These are phyloP conservation scores for Clavispora fructus DNA, from an alignment of 805 yeast genomes.

Conservation along the genomic window DNA sequence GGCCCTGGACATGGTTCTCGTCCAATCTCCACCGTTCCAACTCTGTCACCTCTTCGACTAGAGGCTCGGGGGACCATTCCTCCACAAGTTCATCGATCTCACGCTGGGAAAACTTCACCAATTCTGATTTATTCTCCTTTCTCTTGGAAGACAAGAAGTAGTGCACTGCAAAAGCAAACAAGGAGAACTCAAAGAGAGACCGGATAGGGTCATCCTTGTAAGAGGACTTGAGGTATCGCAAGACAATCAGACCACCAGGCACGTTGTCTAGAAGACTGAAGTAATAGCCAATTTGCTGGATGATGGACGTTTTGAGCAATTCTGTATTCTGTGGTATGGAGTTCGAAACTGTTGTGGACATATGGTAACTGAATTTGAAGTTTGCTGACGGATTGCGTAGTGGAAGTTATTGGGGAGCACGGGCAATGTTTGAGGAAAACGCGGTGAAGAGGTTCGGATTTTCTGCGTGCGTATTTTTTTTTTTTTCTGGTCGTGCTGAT, in stretches of 20 bases:
- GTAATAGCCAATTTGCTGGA: slow-evolving; percentile 30
- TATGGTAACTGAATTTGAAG: neutral
- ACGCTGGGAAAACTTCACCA: slow-evolving; percentile 49
- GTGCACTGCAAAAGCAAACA: slow-evolving; percentile 75
- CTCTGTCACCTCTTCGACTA: slow-evolving; percentile 51
- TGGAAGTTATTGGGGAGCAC: neutral
- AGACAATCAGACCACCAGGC: slow-evolving; percentile 56
- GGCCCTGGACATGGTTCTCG: slow-evolving; percentile 56
- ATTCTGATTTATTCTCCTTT: slow-evolving; percentile 67
- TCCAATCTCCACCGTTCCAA: slow-evolving; percentile 59
- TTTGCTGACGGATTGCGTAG: neutral
- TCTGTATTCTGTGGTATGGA: slow-evolving; percentile 36
- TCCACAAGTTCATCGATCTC: slow-evolving; percentile 81
- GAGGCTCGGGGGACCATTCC: slow-evolving; percentile 90
- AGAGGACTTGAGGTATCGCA: slow-evolving; percentile 75
- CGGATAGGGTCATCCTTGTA: slow-evolving; percentile 93
- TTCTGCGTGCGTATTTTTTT: neutral
- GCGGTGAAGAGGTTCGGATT: neutral
- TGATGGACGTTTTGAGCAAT: slow-evolving; percentile 26
- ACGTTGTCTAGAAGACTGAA: slow-evolving; percentile 30
- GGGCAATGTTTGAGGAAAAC: neutral
- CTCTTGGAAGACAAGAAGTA: slow-evolving; percentile 78
- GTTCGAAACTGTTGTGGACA: neutral
- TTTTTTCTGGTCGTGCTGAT: neutral
- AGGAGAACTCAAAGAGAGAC: slow-evolving; percentile 70